Percentiles rank a stretch among this genome's conserved stretches.
Conservation (phyloP, 495 filamentous ascomycete species). For the Clavariopsis aquatica region DNA sequence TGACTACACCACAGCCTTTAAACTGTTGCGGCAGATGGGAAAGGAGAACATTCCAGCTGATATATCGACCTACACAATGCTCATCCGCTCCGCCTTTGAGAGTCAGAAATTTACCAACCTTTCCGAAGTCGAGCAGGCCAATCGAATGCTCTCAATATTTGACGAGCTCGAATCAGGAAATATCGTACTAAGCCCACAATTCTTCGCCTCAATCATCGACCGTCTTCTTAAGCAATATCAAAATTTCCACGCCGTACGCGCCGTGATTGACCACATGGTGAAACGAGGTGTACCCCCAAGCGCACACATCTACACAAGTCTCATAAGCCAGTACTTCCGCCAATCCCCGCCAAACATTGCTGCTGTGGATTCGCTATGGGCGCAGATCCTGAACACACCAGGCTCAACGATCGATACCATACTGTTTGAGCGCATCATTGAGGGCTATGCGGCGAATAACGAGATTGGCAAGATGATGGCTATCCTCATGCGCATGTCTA, state of each 20-base stretch:
- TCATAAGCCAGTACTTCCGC: slow-evolving; percentile 67
- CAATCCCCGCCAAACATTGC: slow-evolving; percentile 57
- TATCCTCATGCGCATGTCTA: slow-evolving; percentile 51
- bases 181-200: slow-evolving; percentile 56
- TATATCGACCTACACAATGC: slow-evolving; percentile 56
- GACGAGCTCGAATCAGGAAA: slow-evolving; percentile 54
- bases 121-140: slow-evolving; percentile 43
- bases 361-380: slow-evolving; percentile 58
- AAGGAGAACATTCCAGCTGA: slow-evolving; percentile 50
- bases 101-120: slow-evolving; percentile 35
- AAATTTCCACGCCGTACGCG: slow-evolving; percentile 56
- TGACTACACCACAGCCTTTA: slow-evolving; percentile 43
- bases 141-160: slow-evolving; percentile 50
- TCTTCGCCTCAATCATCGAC: slow-evolving; percentile 66
- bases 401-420: slow-evolving; percentile 54
- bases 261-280: slow-evolving; percentile 63
- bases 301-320: slow-evolving; percentile 66
- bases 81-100: slow-evolving; percentile 54
- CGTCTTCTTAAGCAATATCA: slow-evolving; percentile 52
- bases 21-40: slow-evolving; percentile 55
- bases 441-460: slow-evolving; percentile 58
- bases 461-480: slow-evolving; percentile 54
- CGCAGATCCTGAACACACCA: slow-evolving; percentile 46
- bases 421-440: slow-evolving; percentile 69
- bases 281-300: slow-evolving; percentile 53